Evolutionary conservation across 1,284 basidiomycete species (phyloP).

Genomic region (Mycena citricolor): DNA sequence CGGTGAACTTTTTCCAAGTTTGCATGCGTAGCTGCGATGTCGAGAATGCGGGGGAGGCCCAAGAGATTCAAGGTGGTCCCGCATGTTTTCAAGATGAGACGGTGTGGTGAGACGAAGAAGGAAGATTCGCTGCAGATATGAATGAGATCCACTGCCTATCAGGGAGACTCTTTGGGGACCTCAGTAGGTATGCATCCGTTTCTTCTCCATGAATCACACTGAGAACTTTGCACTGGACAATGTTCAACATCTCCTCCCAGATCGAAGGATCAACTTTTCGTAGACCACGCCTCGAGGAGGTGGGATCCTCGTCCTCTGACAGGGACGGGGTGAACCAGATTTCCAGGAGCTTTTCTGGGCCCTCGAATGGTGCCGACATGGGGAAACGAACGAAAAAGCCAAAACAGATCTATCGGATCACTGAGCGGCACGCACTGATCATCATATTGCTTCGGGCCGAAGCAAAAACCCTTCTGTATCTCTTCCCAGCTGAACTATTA

Average conservation of each 20-base stretch:
- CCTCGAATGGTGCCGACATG: slow-evolving; percentile 73
- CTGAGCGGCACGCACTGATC: too few relatives aligned
- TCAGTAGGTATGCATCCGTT: slow-evolving; percentile 94
- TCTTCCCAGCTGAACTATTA: too few relatives aligned
- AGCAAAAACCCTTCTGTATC: too few relatives aligned
- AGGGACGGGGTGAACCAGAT: slow-evolving; percentile 93
- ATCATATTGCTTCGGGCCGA: too few relatives aligned
- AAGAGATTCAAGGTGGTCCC: slow-evolving; percentile 97
- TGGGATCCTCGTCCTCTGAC: slow-evolving; percentile 52
- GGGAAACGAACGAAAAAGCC: too few relatives aligned
- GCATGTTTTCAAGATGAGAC: slow-evolving; percentile 98
- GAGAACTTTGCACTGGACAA: slow-evolving; percentile 97
- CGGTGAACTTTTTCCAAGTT: slow-evolving; percentile 76
- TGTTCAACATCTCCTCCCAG: slow-evolving; percentile 98
- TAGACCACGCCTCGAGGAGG: slow-evolving; percentile 55
- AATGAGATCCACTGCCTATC: slow-evolving; percentile 14
- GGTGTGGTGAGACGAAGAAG: slow-evolving; percentile 94
- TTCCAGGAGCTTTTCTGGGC: slow-evolving; percentile 96
- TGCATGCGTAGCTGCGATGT: slow-evolving; percentile 82
- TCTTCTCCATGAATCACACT: slow-evolving; percentile 86
- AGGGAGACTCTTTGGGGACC: slow-evolving; percentile 54
- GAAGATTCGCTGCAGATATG: slow-evolving; percentile 83
- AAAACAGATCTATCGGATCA: too few relatives aligned
- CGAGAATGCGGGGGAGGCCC: slow-evolving; percentile 89
- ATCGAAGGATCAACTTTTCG: slow-evolving; percentile 72